Evolutionary conservation across 2,329 filamentous ascomycete species (phyloP).

Genomic region (Trichoderma guizhouense): DNA sequence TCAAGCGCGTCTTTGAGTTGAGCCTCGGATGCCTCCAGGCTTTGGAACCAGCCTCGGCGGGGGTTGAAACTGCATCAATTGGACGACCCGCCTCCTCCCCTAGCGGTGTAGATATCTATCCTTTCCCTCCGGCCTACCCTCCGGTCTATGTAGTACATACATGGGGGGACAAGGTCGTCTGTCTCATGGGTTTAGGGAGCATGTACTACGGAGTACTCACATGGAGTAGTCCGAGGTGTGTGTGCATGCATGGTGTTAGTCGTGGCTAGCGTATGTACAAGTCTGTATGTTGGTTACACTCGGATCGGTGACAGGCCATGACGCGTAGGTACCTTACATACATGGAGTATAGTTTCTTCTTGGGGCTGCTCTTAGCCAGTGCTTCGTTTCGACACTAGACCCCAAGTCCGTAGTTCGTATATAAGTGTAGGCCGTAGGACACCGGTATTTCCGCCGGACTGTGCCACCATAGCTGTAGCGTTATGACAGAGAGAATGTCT

Average conservation of each 20-base stretch:
- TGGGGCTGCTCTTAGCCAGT: neutral
- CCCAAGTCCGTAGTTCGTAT: neutral
- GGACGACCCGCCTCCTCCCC: neutral
- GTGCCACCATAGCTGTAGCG: neutral
- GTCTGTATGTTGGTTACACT: neutral
- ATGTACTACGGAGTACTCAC: neutral
- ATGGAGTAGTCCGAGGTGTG: neutral
- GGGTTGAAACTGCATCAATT: neutral
- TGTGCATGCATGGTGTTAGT: neutral
- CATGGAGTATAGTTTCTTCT: neutral
- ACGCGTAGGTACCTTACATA: neutral
- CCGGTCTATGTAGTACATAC: neutral
- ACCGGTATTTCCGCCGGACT: neutral
- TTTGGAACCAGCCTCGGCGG: conserved; percentile 2
- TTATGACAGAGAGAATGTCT: neutral
- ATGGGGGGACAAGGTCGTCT: neutral
- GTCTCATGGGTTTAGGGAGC: neutral
- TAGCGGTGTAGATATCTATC: neutral
- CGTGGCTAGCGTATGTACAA: neutral
- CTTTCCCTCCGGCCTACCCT: neutral
- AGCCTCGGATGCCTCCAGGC: neutral
- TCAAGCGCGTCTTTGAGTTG: conserved; percentile 12
- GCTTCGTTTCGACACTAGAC: neutral
- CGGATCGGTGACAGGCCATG: neutral
- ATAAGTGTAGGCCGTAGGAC: neutral